A percentile compares a stretch with the other conserved stretches of the same genome.
These are phyloP conservation scores for Leptodermis oblonga DNA, from an alignment of 257 asterid genomes.

Conservation along the genomic window DNA sequence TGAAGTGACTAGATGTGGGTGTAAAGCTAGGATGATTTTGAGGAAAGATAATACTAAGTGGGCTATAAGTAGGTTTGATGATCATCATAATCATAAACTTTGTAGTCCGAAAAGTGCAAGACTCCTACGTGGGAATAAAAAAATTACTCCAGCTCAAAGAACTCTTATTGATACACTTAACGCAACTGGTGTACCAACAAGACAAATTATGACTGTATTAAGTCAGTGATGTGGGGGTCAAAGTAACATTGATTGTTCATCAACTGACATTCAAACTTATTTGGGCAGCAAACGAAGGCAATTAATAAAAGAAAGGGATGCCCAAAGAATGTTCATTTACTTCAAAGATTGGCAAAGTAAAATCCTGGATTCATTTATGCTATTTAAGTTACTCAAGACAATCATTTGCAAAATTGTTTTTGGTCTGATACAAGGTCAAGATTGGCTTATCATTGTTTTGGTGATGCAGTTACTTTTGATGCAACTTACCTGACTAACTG, in stretches of 20 bases:
- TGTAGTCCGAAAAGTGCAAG: not conserved
- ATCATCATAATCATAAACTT: not conserved
- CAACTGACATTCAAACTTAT: not conserved
- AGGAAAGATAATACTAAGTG: not conserved
- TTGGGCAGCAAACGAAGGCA: not conserved
- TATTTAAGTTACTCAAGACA: slow-evolving; percentile 6
- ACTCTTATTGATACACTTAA: not conserved
- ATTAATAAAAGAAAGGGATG: not conserved
- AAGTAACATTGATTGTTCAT: not conserved
- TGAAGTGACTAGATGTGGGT: not conserved
- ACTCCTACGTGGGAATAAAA: not conserved
- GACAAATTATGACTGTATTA: not conserved
- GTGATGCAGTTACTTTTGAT: slow-evolving; percentile 15
- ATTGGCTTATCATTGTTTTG: slow-evolving; percentile 6
- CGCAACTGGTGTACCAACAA: not conserved
- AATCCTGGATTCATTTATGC: slow-evolving; percentile 1
- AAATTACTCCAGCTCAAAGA: not conserved
- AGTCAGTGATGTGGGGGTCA: not conserved
- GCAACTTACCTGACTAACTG: slow-evolving; percentile 5
- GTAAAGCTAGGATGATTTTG: not conserved
- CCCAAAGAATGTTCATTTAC: not conserved
- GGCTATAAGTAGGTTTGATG: not conserved
- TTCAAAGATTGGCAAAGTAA: not conserved
- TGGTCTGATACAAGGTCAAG: slow-evolving; percentile 14
- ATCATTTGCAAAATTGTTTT: slow-evolving; percentile 8